Base-by-base conservation (phyloP, 148 eudicot genomes). In the Rhododendron henanense region DNA sequence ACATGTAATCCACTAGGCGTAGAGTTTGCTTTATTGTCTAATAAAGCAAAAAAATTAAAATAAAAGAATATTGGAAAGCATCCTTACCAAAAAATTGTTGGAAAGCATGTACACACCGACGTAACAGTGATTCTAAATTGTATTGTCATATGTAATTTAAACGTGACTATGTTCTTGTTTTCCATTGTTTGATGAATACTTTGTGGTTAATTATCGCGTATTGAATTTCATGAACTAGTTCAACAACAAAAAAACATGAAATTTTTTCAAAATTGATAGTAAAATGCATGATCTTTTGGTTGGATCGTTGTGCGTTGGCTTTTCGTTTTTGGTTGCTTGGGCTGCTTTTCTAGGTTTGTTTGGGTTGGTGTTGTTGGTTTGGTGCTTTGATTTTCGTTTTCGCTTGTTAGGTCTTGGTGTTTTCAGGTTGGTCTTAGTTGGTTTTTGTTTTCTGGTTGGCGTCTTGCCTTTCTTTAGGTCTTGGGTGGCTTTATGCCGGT, bases 1-100 rank as follows among this genome's bases (percentile, higher is more conserved):
- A 80, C 65, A 50, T 51, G 83, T 31, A 80, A 31, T 80, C 83
- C 83, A 80, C 83, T 53, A 15, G 44, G 61, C 16, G 33, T 48
- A 47, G 9, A 10, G 2, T 51, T 15, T 51, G 65, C 41, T 31
- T 80, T 80, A 80, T 51, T 80, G 83, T 5, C n/a, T 51, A 80
- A 80, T 51, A 80, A 51, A 50, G 41, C 11, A 44, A 16, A 51
- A 8, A 8, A 31, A 28, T 7, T 31, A 31, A 50, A 28, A 25
- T 11, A 31, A 33, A 31, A 71, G 19, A 33, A 28, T 25, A 15
- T 25, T 67, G 15, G 33, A 67, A 67, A 25, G 28, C 10, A 55
- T 55, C 61, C 21, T 55, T 16, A 55, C 61, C 61, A 1, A 71
- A 31, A 71, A 6, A 18, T 1, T 25, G 15, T 25, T 67, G 35